These are phyloP conservation scores for Pseudovirgaria hyperparasitica DNA, from an alignment of 2,329 filamentous ascomycete genomes.

Conservation along the genomic window DNA sequence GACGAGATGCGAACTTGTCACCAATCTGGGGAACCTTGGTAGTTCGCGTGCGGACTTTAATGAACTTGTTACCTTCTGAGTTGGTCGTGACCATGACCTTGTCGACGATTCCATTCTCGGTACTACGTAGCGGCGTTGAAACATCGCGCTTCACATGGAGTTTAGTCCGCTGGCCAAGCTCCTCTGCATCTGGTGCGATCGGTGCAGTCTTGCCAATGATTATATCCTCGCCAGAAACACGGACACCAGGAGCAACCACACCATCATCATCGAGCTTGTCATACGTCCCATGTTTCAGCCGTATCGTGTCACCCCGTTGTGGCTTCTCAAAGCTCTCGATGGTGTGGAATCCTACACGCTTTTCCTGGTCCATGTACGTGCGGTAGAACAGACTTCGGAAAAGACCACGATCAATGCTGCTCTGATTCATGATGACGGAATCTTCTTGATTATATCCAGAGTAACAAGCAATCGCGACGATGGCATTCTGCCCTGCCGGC, in stretches of 20 bases:
- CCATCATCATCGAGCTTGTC: conserved; percentile 97
- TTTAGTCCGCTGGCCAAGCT: conserved; percentile 83
- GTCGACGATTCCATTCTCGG: conserved; percentile 93
- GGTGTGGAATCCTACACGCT: conserved; percentile 85
- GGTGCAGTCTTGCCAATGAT: conserved; percentile 98
- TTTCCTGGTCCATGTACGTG: conserved; percentile 93
- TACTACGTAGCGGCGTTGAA: conserved; percentile 85
- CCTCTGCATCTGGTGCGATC: conserved; percentile 82
- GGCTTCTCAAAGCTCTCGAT: conserved; percentile 96
- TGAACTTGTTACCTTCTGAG: conserved; percentile 84
- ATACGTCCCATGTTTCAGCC: conserved; percentile 88
- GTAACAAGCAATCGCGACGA: conserved; percentile 94
- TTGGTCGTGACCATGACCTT: conserved; percentile 90
- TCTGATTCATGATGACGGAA: conserved; percentile 99
- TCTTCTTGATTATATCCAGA: conserved; percentile 99
- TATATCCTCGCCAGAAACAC: conserved; percentile 94
- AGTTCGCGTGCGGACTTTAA: conserved; percentile 93
- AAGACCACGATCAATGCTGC: conserved; percentile 90
- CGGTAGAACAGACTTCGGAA: conserved; percentile 98
- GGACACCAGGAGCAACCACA: conserved; percentile 83
- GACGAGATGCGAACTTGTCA: conserved; percentile 97
- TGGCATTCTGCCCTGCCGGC: conserved; percentile 93
- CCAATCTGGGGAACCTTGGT: conserved; percentile 98
- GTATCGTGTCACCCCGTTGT: conserved; percentile 72
- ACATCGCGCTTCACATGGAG: conserved; percentile 89